phyloP scores from a whole-genome alignment of 1,139 yeast species.

The Lodderomyces oxycetoniae region DNA sequence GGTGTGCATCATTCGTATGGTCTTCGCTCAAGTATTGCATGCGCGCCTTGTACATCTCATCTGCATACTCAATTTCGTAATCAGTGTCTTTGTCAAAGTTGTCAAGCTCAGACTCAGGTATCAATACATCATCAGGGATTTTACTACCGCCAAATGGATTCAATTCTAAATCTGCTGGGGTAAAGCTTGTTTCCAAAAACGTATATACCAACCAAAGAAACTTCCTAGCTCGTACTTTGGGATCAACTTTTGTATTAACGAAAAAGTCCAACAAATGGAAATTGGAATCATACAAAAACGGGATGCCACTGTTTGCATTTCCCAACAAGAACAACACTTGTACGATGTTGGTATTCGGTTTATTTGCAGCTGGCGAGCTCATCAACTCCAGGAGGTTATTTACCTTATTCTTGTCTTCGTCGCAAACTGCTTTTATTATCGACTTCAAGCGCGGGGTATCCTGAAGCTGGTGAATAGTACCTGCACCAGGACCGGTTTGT shows the following conservation, averaged over 20 bases:
- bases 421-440: slow-evolving; percentile 74
- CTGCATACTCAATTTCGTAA: slow-evolving; percentile 68
- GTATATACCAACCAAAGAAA: slow-evolving; percentile 83
- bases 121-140: slow-evolving; percentile 46
- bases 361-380: slow-evolving; percentile 26
- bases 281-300: slow-evolving; percentile 15
- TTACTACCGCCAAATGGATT: slow-evolving; percentile 63
- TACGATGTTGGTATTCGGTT: slow-evolving; percentile 57
- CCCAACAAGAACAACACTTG: slow-evolving; percentile 73
- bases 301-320: slow-evolving; percentile 42
- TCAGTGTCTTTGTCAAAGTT: slow-evolving; percentile 65
- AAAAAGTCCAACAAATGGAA: slow-evolving; percentile 60
- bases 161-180: slow-evolving; percentile 43
- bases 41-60: slow-evolving; percentile 61
- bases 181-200: slow-evolving; percentile 67
- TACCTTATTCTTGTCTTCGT: slow-evolving; percentile 41
- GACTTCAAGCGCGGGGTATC: slow-evolving; percentile 93
- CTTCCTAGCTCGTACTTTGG: slow-evolving; percentile 62
- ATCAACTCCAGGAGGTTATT: slow-evolving; percentile 42
- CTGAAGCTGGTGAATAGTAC: slow-evolving; percentile 69
- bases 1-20: slow-evolving; percentile 15
- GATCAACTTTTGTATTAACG: slow-evolving; percentile 48
- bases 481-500: slow-evolving; percentile 58
- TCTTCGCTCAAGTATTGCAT: slow-evolving; percentile 50
- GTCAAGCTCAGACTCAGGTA: slow-evolving; percentile 34